These are phyloP conservation scores for Vigna angularis DNA, from an alignment of 306 rosid genomes.

Conservation along the genomic window DNA sequence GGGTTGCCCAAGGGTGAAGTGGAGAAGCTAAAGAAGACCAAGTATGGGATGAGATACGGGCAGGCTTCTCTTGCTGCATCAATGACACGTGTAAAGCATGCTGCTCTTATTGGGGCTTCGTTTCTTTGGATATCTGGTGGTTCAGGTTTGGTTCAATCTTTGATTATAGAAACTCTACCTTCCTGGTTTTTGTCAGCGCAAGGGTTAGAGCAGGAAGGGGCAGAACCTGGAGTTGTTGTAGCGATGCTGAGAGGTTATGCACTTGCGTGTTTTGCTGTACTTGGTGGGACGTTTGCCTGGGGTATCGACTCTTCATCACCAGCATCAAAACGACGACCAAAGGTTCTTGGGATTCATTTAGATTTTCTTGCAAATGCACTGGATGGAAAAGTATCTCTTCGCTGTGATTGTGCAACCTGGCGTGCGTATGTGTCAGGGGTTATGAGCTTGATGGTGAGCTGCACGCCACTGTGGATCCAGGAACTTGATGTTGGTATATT, in stretches of 20 bases:
- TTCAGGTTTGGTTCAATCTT: constrained; percentile 69
- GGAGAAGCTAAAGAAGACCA: constrained; percentile 59
- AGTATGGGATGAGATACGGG: constrained; percentile 60
- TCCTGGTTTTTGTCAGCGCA: constrained; percentile 90
- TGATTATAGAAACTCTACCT: constrained; percentile 85
- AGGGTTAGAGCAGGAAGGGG: constrained; percentile 61
- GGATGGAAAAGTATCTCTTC: constrained; percentile 80
- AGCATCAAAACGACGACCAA: constrained; percentile 78
- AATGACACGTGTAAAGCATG: constrained; percentile 82
- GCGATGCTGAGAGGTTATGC: constrained; percentile 92
- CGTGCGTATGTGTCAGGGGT: constrained; percentile 76
- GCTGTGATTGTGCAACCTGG: constrained; percentile 87
- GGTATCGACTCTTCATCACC: constrained; percentile 79
- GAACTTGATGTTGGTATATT: constrained; percentile 78
- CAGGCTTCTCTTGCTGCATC: constrained; percentile 83
- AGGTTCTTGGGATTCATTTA: constrained; percentile 75
- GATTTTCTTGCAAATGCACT: constrained; percentile 87
- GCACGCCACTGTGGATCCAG: constrained; percentile 80
- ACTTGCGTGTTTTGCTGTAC: constrained; percentile 82
- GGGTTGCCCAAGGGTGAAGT: constrained; percentile 57
- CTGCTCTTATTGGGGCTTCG: constrained; percentile 89
- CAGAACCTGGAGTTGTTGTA: constrained; percentile 68
- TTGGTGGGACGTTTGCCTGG: constrained; percentile 90
- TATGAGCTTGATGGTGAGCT: constrained; percentile 81
- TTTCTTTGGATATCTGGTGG: constrained; percentile 91